Percentiles rank a stretch among this genome's conserved stretches.
Conservation (phyloP, 2,329 filamentous ascomycete species). For the Talaromyces sp. region DNA sequence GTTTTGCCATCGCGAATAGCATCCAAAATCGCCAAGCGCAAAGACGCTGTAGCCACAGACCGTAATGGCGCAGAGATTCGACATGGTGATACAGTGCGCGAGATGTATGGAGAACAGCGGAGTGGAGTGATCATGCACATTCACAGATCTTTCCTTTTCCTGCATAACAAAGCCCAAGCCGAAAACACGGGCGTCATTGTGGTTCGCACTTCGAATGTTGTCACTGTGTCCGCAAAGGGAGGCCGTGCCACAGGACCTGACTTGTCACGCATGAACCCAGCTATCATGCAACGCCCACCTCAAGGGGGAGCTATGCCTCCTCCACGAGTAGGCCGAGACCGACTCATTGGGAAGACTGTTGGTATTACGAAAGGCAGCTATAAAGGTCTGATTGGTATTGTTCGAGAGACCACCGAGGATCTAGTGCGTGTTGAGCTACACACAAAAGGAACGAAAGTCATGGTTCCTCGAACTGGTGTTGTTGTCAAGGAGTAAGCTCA, state of each 20-base stretch:
- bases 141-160: conserved; percentile 85
- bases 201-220: conserved; percentile 77
- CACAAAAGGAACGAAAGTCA: conserved; percentile 88
- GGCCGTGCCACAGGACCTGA: conserved; percentile 75
- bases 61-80: conserved; percentile 90
- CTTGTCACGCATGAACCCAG: conserved; percentile 87
- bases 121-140: conserved; percentile 91
- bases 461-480: conserved; percentile 76
- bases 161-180: conserved; percentile 76
- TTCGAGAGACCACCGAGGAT: conserved; percentile 87
- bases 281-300: conserved; percentile 67
- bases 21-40: conserved; percentile 79
- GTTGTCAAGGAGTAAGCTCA: conserved; percentile 72
- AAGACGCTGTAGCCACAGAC: conserved; percentile 85
- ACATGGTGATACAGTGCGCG: conserved; percentile 86
- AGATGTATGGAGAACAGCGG: conserved; percentile 78
- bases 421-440: conserved; percentile 89
- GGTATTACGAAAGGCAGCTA: conserved; percentile 81
- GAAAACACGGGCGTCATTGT: conserved; percentile 92
- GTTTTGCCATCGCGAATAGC: conserved; percentile 88
- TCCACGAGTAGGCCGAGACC: conserved; percentile 74
- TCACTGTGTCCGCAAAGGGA: conserved; percentile 90
- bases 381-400: conserved; percentile 90
- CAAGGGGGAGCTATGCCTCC: conserved; percentile 61
- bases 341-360: conserved; percentile 85